Base-by-base conservation (phyloP, 495 filamentous ascomycete genomes). In the Trichoderma reesei region DNA sequence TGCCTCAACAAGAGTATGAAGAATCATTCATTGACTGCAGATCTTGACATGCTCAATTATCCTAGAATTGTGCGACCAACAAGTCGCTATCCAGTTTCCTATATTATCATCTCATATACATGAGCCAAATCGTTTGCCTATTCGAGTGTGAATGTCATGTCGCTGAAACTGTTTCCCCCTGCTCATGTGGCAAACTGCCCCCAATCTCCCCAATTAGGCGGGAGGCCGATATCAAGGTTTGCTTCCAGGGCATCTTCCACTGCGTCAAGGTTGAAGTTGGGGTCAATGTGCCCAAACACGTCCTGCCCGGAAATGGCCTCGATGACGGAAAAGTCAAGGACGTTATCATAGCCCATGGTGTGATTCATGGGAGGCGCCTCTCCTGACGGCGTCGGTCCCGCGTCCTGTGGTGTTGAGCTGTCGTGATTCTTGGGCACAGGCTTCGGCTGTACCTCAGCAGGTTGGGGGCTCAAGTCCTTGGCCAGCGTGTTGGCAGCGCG, bases 281-380 rank as follows among this genome's bases (percentile, higher is more conserved):
- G 76, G 63, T 79, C 77, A 51, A 79, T 75, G 65, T 78, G 69
- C 33, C 74, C 75, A 63, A 79, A 79, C 4, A 78, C 63, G 60
- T 79, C 76, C 20, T 76, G 67, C 60, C 75, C 74, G 10, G 73
- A 67, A 5, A 75, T 61, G 1, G 69, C 64, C 38, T 77, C 72
- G 31, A 75, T 69, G 33, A 72, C 37, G 1, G 69, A 72, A n/a
- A 68, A 65, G 34, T 78, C 72, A 31, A 65, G 14, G 33, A 63
- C 38, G n/a, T 63, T 63, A 36, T 63, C 61, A 18, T 46, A n/a
- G n/a, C 61, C 61, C n/a, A 33, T 8, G 11, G 39, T 36, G 0
- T 26, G 20, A 42, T 63, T 44, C 6, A 63, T 63, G 14, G 41
- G 7, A 7, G 61, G 11, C 8, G 41, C 10, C 26, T 63, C 61